Conservation (phyloP, 176 grass and related monocot species). For the Bonia amplexicaulis region DNA sequence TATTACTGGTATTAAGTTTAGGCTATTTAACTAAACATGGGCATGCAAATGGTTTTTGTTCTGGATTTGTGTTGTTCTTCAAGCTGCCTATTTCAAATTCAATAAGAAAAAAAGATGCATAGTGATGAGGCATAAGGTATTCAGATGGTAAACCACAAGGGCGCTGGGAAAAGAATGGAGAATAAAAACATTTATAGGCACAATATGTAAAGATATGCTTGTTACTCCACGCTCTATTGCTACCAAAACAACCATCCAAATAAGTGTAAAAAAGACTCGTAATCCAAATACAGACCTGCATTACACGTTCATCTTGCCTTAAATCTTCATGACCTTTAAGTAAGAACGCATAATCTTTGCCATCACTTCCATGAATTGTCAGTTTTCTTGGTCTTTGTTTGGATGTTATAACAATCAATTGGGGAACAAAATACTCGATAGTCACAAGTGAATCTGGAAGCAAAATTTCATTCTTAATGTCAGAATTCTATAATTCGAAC, state of each 20-base stretch:
- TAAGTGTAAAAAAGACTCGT: neutral
- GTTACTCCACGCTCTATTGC: neutral
- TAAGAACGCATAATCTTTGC: slow-evolving; percentile 92
- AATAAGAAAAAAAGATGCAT: neutral
- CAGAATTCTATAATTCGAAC: slow-evolving; percentile 6
- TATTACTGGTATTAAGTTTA: neutral
- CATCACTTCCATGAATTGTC: slow-evolving; percentile 91
- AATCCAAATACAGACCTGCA: slow-evolving; percentile 65
- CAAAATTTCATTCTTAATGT: slow-evolving; percentile 23
- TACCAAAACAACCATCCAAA: neutral
- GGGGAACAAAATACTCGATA: slow-evolving; percentile 81
- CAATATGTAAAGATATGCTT: slow-evolving; percentile 9
- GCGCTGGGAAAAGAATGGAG: neutral
- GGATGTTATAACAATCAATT: slow-evolving; percentile 89
- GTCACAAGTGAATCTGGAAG: slow-evolving; percentile 81
- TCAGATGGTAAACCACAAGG: slow-evolving; percentile 3
- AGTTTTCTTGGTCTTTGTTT: slow-evolving; percentile 95
- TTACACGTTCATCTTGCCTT: slow-evolving; percentile 97
- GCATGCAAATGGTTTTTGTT: neutral
- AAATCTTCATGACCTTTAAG: slow-evolving; percentile 99
- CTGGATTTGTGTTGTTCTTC: neutral
- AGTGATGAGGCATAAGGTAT: neutral
- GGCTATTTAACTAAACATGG: neutral
- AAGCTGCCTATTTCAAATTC: neutral
- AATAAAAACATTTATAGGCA: neutral